A percentile compares a stretch with the other conserved stretches of the same genome.
Conservation (phyloP, 805 yeast species). For the Novakomyces olei region DNA sequence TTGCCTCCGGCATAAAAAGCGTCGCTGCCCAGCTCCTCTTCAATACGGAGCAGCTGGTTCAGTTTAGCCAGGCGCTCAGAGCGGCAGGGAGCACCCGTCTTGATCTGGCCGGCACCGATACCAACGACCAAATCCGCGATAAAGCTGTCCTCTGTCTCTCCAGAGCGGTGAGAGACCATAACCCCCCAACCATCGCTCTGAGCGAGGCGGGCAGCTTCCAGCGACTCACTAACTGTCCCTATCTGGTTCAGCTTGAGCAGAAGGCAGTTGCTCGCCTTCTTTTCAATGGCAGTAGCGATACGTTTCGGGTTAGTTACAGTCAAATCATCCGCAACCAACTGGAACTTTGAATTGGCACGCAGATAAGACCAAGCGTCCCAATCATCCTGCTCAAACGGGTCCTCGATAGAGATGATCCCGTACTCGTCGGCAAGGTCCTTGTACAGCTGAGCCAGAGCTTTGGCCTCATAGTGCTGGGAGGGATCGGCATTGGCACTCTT, state of each 20-base stretch:
- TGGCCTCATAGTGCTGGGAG: slow-evolving; percentile 78
- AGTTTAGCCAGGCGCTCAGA: slow-evolving; percentile 98
- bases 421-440: slow-evolving; percentile 56
- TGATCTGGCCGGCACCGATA: slow-evolving; percentile 94
- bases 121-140: slow-evolving; percentile 97
- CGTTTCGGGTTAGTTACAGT: slow-evolving; percentile 95
- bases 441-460: slow-evolving; percentile 71
- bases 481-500: slow-evolving; percentile 86
- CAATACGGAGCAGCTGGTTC: slow-evolving; percentile 95
- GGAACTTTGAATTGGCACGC: slow-evolving; percentile 32
- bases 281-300: slow-evolving; percentile 86
- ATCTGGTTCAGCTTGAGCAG: slow-evolving; percentile 97
- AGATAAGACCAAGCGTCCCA: slow-evolving; percentile 96
- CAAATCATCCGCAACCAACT: slow-evolving; percentile 94
- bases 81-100: slow-evolving; percentile 99
- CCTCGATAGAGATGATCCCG: slow-evolving; percentile 97
- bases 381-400: slow-evolving; percentile 98
- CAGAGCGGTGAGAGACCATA: slow-evolving; percentile 99
- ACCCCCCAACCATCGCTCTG: slow-evolving; percentile 97
- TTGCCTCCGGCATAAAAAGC: slow-evolving; percentile 51
- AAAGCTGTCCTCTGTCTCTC: slow-evolving; percentile 97
- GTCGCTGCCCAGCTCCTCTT: slow-evolving; percentile 95
- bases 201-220: slow-evolving; percentile 89
- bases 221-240: slow-evolving; percentile 89
- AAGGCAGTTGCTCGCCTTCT: slow-evolving; percentile 86